These are phyloP conservation scores for Solanum verrucosum DNA, from an alignment of 257 asterid species.

Conservation along the genomic window DNA sequence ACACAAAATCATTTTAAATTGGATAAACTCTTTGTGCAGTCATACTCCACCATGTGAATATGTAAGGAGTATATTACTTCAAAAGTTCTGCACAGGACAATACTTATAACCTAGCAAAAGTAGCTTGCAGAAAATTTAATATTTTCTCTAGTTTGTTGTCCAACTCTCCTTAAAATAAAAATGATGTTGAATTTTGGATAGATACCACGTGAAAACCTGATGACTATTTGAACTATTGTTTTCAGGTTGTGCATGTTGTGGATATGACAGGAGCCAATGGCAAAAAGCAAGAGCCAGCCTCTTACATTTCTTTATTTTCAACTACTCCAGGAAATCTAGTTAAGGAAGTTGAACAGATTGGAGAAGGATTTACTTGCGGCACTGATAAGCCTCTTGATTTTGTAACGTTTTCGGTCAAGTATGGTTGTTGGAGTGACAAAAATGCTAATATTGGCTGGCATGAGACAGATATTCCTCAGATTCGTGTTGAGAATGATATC, in stretches of 20 bases:
- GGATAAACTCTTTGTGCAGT: neutral
- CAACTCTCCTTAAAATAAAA: neutral
- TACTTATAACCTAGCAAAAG: neutral
- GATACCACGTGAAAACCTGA: neutral
- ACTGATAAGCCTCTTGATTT: slow-evolving; percentile 54
- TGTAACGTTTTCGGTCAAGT: slow-evolving; percentile 69
- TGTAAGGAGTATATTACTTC: neutral
- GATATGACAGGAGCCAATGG: slow-evolving; percentile 33
- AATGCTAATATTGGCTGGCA: slow-evolving; percentile 51
- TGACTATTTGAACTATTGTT: neutral
- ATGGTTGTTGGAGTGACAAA: slow-evolving; percentile 63
- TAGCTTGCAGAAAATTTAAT: neutral
- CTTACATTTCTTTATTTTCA: slow-evolving; percentile 68
- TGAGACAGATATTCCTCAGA: slow-evolving; percentile 55
- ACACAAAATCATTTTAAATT: neutral
- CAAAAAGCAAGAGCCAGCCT: slow-evolving; percentile 36
- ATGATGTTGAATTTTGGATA: neutral
- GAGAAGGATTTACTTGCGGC: slow-evolving; percentile 73
- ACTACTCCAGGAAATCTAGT: slow-evolving; percentile 73
- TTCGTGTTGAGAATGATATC: slow-evolving; percentile 45
- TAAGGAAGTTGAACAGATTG: slow-evolving; percentile 60
- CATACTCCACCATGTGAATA: neutral
- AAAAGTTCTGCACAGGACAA: neutral
- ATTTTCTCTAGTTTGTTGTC: neutral
- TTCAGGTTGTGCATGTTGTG: slow-evolving; percentile 86